Conservation (phyloP, 768 basidiomycete species). For the Dictyophora rubrovolvata region DNA sequence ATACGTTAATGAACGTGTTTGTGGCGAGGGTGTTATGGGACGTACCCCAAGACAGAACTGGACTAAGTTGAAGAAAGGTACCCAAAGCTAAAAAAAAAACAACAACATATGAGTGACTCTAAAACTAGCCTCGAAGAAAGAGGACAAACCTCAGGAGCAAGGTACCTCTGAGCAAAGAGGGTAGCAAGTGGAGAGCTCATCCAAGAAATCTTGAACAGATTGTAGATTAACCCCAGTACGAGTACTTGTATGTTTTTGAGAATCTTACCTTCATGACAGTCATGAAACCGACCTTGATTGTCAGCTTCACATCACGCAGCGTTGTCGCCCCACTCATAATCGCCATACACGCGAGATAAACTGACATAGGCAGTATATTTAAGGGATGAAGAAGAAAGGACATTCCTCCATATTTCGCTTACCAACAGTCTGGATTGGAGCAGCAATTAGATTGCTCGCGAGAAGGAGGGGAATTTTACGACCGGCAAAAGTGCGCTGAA, state of each 20-base stretch:
- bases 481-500: constrained; percentile 65
- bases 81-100: constrained; percentile 51
- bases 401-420: constrained; percentile 15
- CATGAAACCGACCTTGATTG: constrained; percentile 65
- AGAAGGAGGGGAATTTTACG: constrained; percentile 65
- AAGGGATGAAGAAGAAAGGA: background rate
- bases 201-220: constrained; percentile 56
- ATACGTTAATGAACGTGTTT: background rate
- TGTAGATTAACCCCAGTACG: background rate
- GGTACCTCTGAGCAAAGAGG: constrained; percentile 66
- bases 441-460: constrained; percentile 64
- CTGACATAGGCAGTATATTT: constrained; percentile 23
- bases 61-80: constrained; percentile 75
- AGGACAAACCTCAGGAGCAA: constrained; percentile 58
- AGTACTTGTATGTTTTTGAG: background rate
- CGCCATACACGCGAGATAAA: constrained; percentile 71
- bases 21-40: constrained; percentile 3
- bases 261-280: constrained; percentile 52
- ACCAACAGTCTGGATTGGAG: constrained; percentile 68
- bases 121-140: background rate
- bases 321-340: constrained; percentile 74
- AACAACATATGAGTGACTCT: no score
- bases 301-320: constrained; percentile 49
- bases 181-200: constrained; percentile 66
- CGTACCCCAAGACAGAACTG: constrained; percentile 70